Conservation (phyloP, 805 yeast genomes). For the Yarrowia sp. region DNA sequence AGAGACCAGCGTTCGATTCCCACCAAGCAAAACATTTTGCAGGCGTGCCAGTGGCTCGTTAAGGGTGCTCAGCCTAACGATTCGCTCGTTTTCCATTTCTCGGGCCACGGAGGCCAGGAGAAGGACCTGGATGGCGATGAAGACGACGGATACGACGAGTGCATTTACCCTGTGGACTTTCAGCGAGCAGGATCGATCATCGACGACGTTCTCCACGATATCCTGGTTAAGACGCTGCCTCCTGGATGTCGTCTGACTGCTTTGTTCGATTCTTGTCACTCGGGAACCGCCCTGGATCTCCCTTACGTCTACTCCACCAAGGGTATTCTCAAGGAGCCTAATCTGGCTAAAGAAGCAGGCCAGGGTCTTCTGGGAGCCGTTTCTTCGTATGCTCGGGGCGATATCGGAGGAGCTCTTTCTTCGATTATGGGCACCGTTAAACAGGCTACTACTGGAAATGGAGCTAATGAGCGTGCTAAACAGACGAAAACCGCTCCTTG, state of each 20-base stretch:
- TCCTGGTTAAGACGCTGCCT: conserved; percentile 65
- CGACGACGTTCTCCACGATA: conserved; percentile 72
- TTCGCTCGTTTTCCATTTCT: conserved; percentile 75
- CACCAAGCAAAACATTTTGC: conserved; percentile 62
- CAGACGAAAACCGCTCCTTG: conserved; percentile 68
- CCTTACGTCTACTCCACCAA: conserved; percentile 80
- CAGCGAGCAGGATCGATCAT: conserved; percentile 62
- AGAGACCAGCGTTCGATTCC: conserved; percentile 49
- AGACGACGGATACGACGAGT: conserved; percentile 69
- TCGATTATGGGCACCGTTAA: conserved; percentile 43
- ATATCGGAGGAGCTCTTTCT: conserved; percentile 48
- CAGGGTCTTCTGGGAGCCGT: conserved; percentile 60
- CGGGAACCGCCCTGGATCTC: conserved; percentile 77
- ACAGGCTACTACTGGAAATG: conserved; percentile 40
- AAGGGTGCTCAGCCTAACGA: conserved; percentile 72
- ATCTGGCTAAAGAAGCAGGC: conserved; percentile 72
- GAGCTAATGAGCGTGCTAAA: conserved; percentile 46
- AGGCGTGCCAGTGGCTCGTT: conserved; percentile 82
- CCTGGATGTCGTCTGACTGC: conserved; percentile 78
- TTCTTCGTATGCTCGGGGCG: conserved; percentile 59
- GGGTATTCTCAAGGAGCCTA: conserved; percentile 80
- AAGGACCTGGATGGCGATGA: conserved; percentile 71
- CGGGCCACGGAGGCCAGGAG: conserved; percentile 83
- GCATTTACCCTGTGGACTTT: conserved; percentile 72
- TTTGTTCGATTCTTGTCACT: conserved; percentile 80